Percentiles rank a stretch among this genome's conserved stretches.
Conservation (phyloP, 768 basidiomycete genomes). For the Termitomyces sp. region DNA sequence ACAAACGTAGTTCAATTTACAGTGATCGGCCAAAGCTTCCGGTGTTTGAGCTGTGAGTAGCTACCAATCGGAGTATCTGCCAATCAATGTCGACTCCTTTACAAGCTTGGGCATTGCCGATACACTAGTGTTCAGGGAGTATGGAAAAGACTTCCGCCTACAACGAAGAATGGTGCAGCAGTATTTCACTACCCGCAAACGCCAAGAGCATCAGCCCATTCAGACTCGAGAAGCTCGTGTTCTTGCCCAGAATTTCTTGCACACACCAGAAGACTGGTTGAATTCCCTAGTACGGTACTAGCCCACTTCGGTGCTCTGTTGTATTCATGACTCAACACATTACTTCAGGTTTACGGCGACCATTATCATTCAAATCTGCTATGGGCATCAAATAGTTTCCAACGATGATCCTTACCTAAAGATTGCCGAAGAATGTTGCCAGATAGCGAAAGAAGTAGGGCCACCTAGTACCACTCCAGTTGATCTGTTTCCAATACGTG, state of each 20-base stretch:
- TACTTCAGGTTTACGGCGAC: conserved; percentile 17
- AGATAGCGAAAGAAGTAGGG: conserved; percentile 10
- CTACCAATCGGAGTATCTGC: neutral
- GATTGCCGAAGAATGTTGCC: conserved; percentile 14
- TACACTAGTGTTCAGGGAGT: conserved; percentile 17
- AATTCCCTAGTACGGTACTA: conserved; percentile 3
- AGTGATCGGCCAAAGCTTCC: conserved; percentile 19
- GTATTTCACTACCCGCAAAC: conserved; percentile 15
- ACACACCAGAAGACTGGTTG: conserved; percentile 15
- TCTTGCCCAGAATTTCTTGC: conserved; percentile 25
- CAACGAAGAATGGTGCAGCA: conserved; percentile 17
- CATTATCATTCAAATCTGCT: conserved; percentile 17
- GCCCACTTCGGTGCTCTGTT: neutral
- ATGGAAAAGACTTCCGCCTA: conserved; percentile 17
- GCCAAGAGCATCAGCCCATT: conserved; percentile 19
- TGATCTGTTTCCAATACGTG: conserved; percentile 19
- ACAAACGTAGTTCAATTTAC: conserved; percentile 21
- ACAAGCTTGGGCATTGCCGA: conserved; percentile 13
- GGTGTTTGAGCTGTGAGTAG: conserved; percentile 15
- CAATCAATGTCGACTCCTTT: neutral
- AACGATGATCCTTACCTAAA: conserved; percentile 19
- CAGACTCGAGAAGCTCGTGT: conserved; percentile 25
- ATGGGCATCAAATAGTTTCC: conserved; percentile 18
- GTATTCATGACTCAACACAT: neutral
- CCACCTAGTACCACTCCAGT: conserved; percentile 14